A percentile compares a stretch with the other conserved stretches of the same genome.
Evolutionary conservation across 1,284 basidiomycete genomes (phyloP).

Genomic region (Sporisorium reilianum): DNA sequence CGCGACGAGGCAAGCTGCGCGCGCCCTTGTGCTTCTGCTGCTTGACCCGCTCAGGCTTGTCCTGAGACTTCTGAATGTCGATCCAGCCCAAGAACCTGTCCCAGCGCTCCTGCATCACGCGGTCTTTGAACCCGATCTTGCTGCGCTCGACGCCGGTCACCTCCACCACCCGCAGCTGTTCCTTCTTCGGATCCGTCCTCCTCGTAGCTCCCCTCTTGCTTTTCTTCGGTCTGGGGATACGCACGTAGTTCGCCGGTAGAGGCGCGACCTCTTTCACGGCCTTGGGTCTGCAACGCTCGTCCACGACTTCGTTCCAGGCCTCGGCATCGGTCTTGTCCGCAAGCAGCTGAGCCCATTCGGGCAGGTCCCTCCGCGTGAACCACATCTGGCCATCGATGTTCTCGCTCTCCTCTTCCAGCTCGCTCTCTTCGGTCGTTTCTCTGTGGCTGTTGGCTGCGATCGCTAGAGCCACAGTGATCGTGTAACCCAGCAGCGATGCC

Average conservation of each 20-base stretch:
- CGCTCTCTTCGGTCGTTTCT: background rate
- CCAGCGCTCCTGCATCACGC: background rate
- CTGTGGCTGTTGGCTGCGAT: too few relatives aligned
- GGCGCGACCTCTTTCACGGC: background rate
- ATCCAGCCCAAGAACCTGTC: background rate
- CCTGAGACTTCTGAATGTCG: background rate
- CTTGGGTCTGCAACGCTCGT: background rate
- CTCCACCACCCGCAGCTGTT: too few relatives aligned
- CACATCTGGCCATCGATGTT: background rate
- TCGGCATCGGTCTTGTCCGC: background rate
- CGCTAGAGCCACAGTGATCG: background rate
- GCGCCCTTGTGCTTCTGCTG: background rate
- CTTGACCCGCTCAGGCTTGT: background rate
- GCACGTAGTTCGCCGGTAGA: background rate
- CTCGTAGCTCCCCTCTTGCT: background rate
- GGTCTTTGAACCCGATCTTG: background rate
- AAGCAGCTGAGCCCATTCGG: background rate
- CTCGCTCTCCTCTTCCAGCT: background rate
- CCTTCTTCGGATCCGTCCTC: background rate
- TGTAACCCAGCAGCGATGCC: background rate
- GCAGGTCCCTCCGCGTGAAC: background rate
- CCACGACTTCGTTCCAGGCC: background rate
- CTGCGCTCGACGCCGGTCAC: background rate
- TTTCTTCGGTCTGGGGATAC: too few relatives aligned
- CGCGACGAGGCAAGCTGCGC: background rate